These are phyloP conservation scores for Scedosporium boydii DNA, from an alignment of 2,329 filamentous ascomycete species.

Conservation along the genomic window DNA sequence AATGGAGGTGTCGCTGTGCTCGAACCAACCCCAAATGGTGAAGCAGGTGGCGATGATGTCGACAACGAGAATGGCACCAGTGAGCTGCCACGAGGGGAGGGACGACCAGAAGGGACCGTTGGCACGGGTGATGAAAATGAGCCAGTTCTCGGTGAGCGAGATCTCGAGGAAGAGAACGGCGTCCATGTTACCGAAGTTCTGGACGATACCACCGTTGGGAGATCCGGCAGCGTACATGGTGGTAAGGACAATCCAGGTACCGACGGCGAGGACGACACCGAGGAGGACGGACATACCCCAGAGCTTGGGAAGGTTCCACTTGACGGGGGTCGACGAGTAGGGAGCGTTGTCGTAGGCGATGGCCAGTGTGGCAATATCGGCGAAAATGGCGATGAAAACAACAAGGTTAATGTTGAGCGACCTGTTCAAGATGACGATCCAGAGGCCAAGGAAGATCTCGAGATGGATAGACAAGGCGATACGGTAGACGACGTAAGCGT, in stretches of 20 bases:
- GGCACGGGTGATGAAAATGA: conserved; percentile 92
- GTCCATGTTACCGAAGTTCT: conserved; percentile 78
- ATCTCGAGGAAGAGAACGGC: conserved; percentile 83
- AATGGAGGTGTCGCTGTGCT: conserved; percentile 59
- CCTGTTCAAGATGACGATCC: conserved; percentile 81
- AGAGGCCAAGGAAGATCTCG: conserved; percentile 83
- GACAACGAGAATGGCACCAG: conserved; percentile 68
- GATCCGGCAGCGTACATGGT: conserved; percentile 62
- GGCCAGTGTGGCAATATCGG: conserved; percentile 82
- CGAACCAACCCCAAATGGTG: conserved; percentile 78
- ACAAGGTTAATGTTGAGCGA: conserved; percentile 79
- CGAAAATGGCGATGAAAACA: conserved; percentile 92
- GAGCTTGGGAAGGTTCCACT: conserved; percentile 86
- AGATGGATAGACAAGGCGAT: conserved; percentile 86
- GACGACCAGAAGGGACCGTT: conserved; percentile 90
- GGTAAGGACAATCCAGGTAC: conserved; percentile 82
- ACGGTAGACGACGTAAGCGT: conserved; percentile 91
- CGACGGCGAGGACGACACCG: conserved; percentile 69
- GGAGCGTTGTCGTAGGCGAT: conserved; percentile 92
- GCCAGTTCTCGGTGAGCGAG: conserved; percentile 87
- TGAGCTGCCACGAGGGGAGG: conserved; percentile 76
- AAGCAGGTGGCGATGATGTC: conserved; percentile 80
- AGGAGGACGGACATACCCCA: conserved; percentile 88
- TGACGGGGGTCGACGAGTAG: conserved; percentile 76
- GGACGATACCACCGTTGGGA: conserved; percentile 71